phyloP scores from a whole-genome alignment of 2,329 filamentous ascomycete species.

The Beauveria varroae region DNA sequence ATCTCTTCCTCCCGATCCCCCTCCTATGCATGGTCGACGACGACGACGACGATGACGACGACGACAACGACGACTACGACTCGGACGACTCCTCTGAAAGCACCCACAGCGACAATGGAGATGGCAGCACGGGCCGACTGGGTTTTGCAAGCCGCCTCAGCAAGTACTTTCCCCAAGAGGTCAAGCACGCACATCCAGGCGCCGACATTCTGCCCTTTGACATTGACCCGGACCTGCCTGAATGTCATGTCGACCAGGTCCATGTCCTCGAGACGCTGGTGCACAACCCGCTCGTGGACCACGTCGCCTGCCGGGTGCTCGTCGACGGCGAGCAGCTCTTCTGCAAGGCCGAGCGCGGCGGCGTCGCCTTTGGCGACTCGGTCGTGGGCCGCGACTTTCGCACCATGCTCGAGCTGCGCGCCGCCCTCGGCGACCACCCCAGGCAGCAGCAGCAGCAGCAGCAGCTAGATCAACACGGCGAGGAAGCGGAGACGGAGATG shows the following conservation, averaged over 20 bases:
- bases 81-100: too few species aligned
- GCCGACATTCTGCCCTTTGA: background rate
- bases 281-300: background rate
- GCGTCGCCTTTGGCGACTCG: slow-evolving; percentile 8
- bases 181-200: background rate
- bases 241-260: background rate
- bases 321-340: slow-evolving; percentile 7
- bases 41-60: background rate
- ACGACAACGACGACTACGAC: too few species aligned
- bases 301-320: slow-evolving; percentile 5
- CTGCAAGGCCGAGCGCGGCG: slow-evolving; percentile 10
- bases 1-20: slow-evolving; percentile 2
- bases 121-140: background rate
- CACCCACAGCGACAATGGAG: too few species aligned
- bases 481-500: too few species aligned
- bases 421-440: background rate
- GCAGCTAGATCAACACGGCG: too few species aligned
- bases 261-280: slow-evolving; percentile 2
- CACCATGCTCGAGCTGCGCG: slow-evolving; percentile 1
- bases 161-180: background rate
- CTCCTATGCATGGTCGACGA: background rate
- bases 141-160: background rate
- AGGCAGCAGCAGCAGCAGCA: too few species aligned
- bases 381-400: slow-evolving; percentile 4
- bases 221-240: background rate